A percentile compares a stretch with the other conserved stretches of the same genome.
Conservation (phyloP, 73 alveolate species). For the Uronychia setigera region DNA sequence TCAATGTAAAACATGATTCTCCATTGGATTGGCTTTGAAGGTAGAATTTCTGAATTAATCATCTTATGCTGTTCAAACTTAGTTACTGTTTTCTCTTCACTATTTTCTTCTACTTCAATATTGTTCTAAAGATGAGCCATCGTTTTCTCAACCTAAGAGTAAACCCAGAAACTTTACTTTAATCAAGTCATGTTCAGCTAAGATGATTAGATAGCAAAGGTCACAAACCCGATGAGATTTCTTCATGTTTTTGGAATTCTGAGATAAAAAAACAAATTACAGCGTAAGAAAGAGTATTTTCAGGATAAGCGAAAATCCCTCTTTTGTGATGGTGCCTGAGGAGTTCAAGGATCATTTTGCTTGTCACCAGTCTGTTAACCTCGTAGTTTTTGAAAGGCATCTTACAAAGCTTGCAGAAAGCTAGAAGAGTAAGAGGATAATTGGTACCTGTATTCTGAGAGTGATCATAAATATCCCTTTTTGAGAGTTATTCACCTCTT, state of each 20-base stretch:
- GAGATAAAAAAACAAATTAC: constrained; percentile 26
- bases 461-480: background rate
- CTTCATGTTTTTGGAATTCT: constrained; percentile 30
- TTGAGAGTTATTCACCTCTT: background rate
- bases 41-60: background rate
- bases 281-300: background rate
- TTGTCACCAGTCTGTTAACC: constrained; percentile 38
- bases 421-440: background rate
- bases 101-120: background rate
- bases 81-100: background rate
- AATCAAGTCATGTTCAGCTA: constrained; percentile 61
- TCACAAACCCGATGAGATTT: constrained; percentile 53
- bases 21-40: background rate
- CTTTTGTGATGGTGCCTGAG: constrained; percentile 46
- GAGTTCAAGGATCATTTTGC: constrained; percentile 44
- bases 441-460: background rate
- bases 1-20: background rate
- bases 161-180: background rate
- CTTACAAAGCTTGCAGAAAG: constrained; percentile 43
- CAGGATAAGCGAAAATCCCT: constrained; percentile 38
- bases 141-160: background rate
- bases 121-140: background rate
- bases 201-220: constrained; percentile 56
- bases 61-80: background rate
- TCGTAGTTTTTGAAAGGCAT: constrained; percentile 28